Evolutionary conservation across 2,329 filamentous ascomycete genomes (phyloP), one percentile per base, ranked within the genome.

Genomic region (Tolypocladium album): DNA sequence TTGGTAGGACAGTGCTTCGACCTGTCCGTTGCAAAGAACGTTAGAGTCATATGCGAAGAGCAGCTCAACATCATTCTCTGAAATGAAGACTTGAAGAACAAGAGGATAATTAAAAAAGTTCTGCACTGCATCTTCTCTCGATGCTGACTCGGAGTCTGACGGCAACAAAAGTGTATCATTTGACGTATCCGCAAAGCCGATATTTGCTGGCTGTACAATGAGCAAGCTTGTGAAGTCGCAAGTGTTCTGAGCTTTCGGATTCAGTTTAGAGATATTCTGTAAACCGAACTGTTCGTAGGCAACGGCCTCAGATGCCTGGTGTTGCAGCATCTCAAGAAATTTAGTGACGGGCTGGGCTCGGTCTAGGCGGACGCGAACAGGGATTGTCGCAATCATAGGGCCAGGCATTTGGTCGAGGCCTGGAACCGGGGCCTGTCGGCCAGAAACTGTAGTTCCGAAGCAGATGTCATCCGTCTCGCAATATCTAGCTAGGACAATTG

Each of bases 291-390:
- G 53, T 13, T 60, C 58, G 20, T 24, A 34, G 6, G 39, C n/a
- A 20, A 40, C 42, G 6, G 65, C 65, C 2, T 60, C 55, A 0
- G 60, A 55, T 0, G 65, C 63, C 8, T 65, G 62, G 13, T 31
- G 55, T 40, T 63, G 61, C 6, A 65, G 40, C 22, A 31, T 39
- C 7, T 34, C 39, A 13, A 67, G 60, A 1, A 42, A 42, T 4
- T 8, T 6, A 0, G 47, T 9, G 3, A 52, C 15, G 1, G 11
- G 6, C 27, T 34, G 47, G 17, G 8, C 8, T 20, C 17, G 15
- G 17, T 52, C 4, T 0, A 52, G 15, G 1, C 47, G 47, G 15
- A 52, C 15, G 2, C 47, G 27, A 34, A 52, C 27, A 0, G 47
- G 47, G 4, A 52, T 31, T 1, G 47, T 52, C 4, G 47, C 47